Evolutionary conservation across 129 eudicot species (phyloP), one percentile per base, ranked within the genome.

Genomic region (Solidago caesia): DNA sequence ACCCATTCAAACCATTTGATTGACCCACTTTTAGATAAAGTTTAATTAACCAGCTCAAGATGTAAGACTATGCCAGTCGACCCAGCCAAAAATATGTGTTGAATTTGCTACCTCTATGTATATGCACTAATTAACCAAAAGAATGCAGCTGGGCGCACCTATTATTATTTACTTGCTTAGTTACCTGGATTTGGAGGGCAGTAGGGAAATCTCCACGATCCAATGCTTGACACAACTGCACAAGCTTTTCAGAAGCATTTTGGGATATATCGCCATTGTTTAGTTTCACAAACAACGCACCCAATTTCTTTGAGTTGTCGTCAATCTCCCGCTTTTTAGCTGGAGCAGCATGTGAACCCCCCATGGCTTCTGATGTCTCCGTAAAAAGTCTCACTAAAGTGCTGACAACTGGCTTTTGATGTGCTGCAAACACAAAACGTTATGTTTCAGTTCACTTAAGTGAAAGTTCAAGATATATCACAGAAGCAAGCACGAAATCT

Each of bases 251-350:
- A 13, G 86, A 87, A 56, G 97, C 98, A 39, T 83, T 90, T 75
- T 86, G 88, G 26, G 97, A 90, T 71, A 93, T 90, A 79, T 93
- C 98, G 45, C 95, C 90, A 49, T 85, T 83, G 85, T 93, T 93
- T n/a, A 93, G 88, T 78, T 93, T 93, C 26, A 81, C 85, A 72
- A 93, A 93, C 75, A 93, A 70, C 57, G 92, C 87, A 15, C 98
- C 98, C 53, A 93, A 21, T 84, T 93, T 93, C 87, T 83, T 93
- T 45, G 98, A 93, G 77, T 93, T 93, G 79, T 93, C 98, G 69
- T 93, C 98, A n/a, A 93, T 93, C 74, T 93, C 98, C 71, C 96
- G 79, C 81, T 79, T 93, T 85, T 93, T 93, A 53, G 92, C 89
- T 68, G 92, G 90, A 79, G 77, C 87, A 16, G 96, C 98, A 45